A percentile compares a stretch with the other conserved stretches of the same genome.
These are phyloP conservation scores for Porodaedalea pini DNA, from an alignment of 1,284 basidiomycete species.

Conservation along the genomic window DNA sequence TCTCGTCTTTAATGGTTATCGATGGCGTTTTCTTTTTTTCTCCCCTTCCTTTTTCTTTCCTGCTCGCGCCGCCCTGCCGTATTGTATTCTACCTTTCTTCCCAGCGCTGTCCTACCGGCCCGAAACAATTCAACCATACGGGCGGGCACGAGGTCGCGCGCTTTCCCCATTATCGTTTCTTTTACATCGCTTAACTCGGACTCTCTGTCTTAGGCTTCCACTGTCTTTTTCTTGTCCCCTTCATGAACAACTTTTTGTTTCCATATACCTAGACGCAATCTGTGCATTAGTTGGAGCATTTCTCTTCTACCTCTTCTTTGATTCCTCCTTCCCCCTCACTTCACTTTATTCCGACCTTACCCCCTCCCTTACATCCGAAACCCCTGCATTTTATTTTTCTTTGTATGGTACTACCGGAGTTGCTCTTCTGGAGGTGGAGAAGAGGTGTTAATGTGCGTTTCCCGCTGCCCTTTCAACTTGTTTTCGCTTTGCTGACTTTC, in stretches of 20 bases:
- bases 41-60: background rate
- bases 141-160: background rate
- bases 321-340: background rate
- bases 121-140: slow-evolving; percentile 1
- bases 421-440: slow-evolving; percentile 5
- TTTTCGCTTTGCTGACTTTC: background rate
- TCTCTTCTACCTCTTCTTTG: background rate
- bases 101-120: background rate
- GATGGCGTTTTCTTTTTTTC: background rate
- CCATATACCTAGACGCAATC: slow-evolving; percentile 19
- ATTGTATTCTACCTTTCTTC: slow-evolving; percentile 8
- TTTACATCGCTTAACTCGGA: background rate
- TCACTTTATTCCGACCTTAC: background rate
- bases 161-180: background rate
- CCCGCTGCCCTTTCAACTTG: background rate
- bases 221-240: background rate
- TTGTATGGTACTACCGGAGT: slow-evolving; percentile 1
- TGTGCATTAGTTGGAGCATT: slow-evolving; percentile 20
- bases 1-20: slow-evolving; percentile 3
- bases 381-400: background rate
- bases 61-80: background rate
- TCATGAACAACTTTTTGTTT: slow-evolving; percentile 16
- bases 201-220: slow-evolving; percentile 5
- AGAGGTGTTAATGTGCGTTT: slow-evolving; percentile 14
- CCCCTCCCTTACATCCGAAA: background rate